Percentiles rank a stretch among this genome's conserved stretches.
These are phyloP conservation scores for Brasenia schreberi DNA, from an alignment of 164 flowering plant genomes.

Conservation along the genomic window DNA sequence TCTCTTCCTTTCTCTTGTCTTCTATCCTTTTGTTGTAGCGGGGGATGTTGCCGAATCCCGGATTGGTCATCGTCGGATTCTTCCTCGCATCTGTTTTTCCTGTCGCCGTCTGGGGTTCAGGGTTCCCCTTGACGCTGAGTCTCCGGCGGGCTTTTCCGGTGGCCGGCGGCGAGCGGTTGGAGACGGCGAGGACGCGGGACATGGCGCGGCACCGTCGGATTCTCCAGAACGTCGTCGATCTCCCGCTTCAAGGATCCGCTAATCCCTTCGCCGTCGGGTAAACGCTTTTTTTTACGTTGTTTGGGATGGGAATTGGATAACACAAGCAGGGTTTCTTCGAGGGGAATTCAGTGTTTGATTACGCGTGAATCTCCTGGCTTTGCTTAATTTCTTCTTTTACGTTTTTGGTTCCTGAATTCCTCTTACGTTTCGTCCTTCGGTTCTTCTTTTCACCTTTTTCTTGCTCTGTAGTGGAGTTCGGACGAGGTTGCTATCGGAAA, in stretches of 20 bases:
- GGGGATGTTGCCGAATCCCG: not conserved
- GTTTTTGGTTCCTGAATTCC: not conserved
- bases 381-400: not conserved
- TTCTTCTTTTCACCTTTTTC: not conserved
- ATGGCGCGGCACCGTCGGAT: slow-evolving; percentile 52
- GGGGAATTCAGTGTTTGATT: not conserved
- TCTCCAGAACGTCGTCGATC: slow-evolving; percentile 76
- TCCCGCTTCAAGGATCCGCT: slow-evolving; percentile 55
- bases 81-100: not conserved
- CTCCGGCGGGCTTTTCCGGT: slow-evolving; percentile 61
- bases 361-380: not conserved
- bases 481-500: not conserved
- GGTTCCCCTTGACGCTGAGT: slow-evolving; percentile 28
- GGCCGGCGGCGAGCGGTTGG: slow-evolving; percentile 24
- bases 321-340: not conserved
- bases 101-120: not conserved
- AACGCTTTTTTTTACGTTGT: too few relatives aligned
- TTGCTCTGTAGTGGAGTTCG: not conserved
- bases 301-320: not conserved
- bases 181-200: slow-evolving; percentile 47
- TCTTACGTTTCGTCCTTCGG: not conserved
- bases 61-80: not conserved
- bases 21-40: not conserved
- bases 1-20: not conserved
- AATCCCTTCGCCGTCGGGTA: slow-evolving; percentile 72